phyloP scores from a whole-genome alignment of 768 basidiomycete genomes.

The Boletus tomentosulus region DNA sequence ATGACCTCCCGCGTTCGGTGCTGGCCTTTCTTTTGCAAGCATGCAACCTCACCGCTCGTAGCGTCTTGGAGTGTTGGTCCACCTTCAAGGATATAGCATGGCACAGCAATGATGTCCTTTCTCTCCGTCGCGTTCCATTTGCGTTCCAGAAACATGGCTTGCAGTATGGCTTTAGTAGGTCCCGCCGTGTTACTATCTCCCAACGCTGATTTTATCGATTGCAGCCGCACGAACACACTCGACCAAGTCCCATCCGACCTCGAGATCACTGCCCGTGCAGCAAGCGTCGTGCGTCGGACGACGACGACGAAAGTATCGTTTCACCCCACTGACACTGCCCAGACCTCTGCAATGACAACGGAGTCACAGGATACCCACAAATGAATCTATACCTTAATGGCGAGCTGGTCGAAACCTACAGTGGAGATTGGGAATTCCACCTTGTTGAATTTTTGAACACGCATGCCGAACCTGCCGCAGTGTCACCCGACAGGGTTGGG shows the following conservation, averaged over 20 bases:
- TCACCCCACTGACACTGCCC: neutral
- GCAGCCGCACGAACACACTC: constrained; percentile 33
- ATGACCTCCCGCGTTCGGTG: too few species aligned
- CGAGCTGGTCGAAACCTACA: constrained; percentile 30
- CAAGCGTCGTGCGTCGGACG: constrained; percentile 55
- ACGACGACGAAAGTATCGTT: too few species aligned
- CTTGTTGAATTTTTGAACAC: constrained; percentile 54
- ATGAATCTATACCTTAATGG: constrained; percentile 73
- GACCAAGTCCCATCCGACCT: constrained; percentile 57
- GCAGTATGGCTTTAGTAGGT: too few species aligned
- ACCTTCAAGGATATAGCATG: too few species aligned
- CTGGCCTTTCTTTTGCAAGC: too few species aligned
- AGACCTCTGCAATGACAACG: constrained; percentile 81
- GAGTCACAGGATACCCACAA: constrained; percentile 69
- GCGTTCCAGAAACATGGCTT: too few species aligned
- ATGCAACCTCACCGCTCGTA: too few species aligned
- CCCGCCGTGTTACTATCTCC: too few species aligned
- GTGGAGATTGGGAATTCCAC: constrained; percentile 46
- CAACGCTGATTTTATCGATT: too few species aligned
- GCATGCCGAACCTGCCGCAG: constrained; percentile 32
- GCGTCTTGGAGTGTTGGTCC: too few species aligned
- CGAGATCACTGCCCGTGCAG: constrained; percentile 72
- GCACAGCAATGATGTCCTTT: too few species aligned
- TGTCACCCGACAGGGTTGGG: neutral
- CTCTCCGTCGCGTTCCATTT: too few species aligned